These are phyloP conservation scores for Fusarium denticulatum DNA, from an alignment of 2,329 filamentous ascomycete species.

Conservation along the genomic window DNA sequence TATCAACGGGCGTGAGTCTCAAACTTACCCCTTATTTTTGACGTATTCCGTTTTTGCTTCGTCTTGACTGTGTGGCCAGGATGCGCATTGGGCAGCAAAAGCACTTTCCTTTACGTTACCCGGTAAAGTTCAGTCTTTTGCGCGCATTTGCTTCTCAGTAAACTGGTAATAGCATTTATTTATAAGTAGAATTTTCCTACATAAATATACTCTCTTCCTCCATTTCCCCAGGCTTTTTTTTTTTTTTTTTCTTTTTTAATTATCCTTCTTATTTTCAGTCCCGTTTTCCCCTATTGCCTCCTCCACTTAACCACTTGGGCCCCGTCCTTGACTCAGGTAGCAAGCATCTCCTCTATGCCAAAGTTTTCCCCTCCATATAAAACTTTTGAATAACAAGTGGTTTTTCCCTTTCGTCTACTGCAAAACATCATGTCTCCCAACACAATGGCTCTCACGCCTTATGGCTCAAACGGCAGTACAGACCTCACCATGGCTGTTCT, in stretches of 20 bases:
- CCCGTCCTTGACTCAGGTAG: conserved; percentile 3
- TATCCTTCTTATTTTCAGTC: conserved; percentile 1
- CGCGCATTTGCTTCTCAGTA: conserved; percentile 12
- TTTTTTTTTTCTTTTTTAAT: conserved; percentile 5
- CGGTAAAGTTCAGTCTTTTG: conserved; percentile 24
- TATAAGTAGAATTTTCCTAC: conserved; percentile 20
- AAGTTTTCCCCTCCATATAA: conserved; percentile 1
- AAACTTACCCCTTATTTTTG: conserved; percentile 28
- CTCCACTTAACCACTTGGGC: conserved; percentile 5
- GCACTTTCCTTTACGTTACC: conserved; percentile 38
- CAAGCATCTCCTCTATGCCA: conserved; percentile 1
- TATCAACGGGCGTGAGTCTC: neutral
- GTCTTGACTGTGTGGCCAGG: conserved; percentile 24
- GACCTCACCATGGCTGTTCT: conserved; percentile 80
- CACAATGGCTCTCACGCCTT: conserved; percentile 47
- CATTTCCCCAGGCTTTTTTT: conserved; percentile 30
- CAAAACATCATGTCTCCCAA: conserved; percentile 41
- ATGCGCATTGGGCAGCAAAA: conserved; percentile 45
- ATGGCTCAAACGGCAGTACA: conserved; percentile 48
- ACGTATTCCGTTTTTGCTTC: conserved; percentile 20
- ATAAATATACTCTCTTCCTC: conserved; percentile 20
- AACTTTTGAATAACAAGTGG: neutral
- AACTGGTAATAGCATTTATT: conserved; percentile 25
- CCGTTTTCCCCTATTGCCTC: conserved; percentile 9
- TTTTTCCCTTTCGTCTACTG: conserved; percentile 17